These are phyloP conservation scores for Tricharina praecox DNA, from an alignment of 495 filamentous ascomycete genomes.

Conservation along the genomic window DNA sequence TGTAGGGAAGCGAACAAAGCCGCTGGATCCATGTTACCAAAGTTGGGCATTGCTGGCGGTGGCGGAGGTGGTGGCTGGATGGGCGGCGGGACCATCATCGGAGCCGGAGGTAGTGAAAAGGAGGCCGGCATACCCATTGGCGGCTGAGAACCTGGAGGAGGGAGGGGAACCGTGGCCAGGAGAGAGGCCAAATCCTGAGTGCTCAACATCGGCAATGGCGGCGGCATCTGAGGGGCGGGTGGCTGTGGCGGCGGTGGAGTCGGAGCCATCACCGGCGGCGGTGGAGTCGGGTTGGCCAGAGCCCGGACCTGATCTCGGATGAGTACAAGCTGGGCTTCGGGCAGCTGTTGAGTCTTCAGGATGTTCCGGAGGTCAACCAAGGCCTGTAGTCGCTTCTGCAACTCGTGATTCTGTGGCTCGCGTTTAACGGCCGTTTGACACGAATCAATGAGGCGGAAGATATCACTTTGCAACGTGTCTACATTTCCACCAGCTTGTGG, in stretches of 20 bases:
- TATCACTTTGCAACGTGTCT: slow-evolving; percentile 62
- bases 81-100: no score
- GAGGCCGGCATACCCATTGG: slow-evolving; percentile 27
- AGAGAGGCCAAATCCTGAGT: slow-evolving; percentile 27
- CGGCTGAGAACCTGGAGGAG: slow-evolving; percentile 28
- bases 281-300: slow-evolving; percentile 41
- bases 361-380: slow-evolving; percentile 72
- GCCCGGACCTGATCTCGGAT: slow-evolving; percentile 64
- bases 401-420: slow-evolving; percentile 52
- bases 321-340: slow-evolving; percentile 59
- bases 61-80: slow-evolving; percentile 27
- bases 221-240: slow-evolving; percentile 27
- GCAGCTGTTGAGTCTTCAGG: slow-evolving; percentile 59
- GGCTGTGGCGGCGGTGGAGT: slow-evolving; percentile 30
- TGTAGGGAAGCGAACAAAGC: slow-evolving; percentile 25
- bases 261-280: slow-evolving; percentile 30
- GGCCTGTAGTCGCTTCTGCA: slow-evolving; percentile 64
- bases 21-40: slow-evolving; percentile 13
- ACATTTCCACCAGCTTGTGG: slow-evolving; percentile 31
- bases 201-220: slow-evolving; percentile 23
- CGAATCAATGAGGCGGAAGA: slow-evolving; percentile 53
- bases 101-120: slow-evolving; percentile 25
- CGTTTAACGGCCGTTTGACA: slow-evolving; percentile 54
- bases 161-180: slow-evolving; percentile 24
- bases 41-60: slow-evolving; percentile 7